Percentiles rank a stretch among this genome's conserved stretches.
Conservation (phyloP, 257 asterid species). For the Solanum tarapatanum region DNA sequence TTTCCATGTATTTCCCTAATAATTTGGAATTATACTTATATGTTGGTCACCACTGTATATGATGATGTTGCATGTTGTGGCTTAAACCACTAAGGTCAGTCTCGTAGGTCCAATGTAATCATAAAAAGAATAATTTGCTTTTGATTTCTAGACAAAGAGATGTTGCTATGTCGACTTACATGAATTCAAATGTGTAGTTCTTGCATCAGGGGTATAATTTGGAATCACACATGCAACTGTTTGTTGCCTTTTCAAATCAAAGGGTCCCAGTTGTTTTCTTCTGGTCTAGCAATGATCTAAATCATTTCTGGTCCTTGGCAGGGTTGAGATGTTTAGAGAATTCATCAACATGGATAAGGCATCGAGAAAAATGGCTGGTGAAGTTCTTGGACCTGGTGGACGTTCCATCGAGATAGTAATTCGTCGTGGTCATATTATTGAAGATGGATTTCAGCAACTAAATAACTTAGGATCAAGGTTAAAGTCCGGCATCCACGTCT, state of each 20-base stretch:
- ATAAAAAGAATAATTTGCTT: background rate
- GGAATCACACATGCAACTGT: background rate
- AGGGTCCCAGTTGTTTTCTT: background rate
- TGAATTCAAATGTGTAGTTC: background rate
- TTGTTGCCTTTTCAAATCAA: background rate
- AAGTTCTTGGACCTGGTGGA: conserved; percentile 59
- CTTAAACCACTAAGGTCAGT: background rate
- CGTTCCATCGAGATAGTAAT: conserved; percentile 68
- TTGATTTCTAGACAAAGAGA: background rate
- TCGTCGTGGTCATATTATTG: conserved; percentile 76
- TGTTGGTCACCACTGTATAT: background rate
- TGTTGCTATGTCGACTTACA: background rate
- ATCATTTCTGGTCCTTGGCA: conserved; percentile 22
- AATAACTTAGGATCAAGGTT: conserved; percentile 76
- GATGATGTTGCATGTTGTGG: background rate
- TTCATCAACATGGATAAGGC: conserved; percentile 80
- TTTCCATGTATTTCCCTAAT: background rate
- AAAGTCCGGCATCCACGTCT: conserved; percentile 74
- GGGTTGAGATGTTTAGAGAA: conserved; percentile 94
- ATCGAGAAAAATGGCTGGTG: conserved; percentile 82
- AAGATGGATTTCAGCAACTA: conserved; percentile 87
- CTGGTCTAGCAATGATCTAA: background rate
- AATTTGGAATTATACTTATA: background rate
- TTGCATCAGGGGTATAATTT: background rate
- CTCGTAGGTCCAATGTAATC: background rate